Conservation (phyloP, 768 basidiomycete genomes). For the Hericium rajendrae region DNA sequence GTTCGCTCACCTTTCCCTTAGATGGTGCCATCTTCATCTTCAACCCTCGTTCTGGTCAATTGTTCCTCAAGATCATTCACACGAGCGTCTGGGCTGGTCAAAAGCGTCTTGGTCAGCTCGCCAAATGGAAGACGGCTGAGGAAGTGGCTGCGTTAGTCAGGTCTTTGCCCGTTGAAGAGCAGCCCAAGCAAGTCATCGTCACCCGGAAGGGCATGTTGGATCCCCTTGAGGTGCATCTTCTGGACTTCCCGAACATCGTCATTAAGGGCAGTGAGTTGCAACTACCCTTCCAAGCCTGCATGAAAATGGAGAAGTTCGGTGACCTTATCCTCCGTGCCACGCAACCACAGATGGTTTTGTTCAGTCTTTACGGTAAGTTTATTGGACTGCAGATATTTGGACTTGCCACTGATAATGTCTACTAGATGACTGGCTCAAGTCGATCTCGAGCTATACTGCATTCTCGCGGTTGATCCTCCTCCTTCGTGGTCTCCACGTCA, state of each 20-base stretch:
- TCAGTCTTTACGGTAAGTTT: slow-evolving; percentile 80
- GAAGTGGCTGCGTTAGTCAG: slow-evolving; percentile 98
- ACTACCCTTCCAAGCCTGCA: slow-evolving; percentile 97
- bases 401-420: slow-evolving; percentile 3
- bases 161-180: slow-evolving; percentile 98
- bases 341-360: slow-evolving; percentile 98
- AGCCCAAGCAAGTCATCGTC: slow-evolving; percentile 99
- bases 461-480: slow-evolving; percentile 98
- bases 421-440: slow-evolving; percentile 95
- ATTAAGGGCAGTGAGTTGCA: slow-evolving; percentile 99
- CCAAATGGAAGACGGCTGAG: slow-evolving; percentile 99
- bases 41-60: slow-evolving; percentile 95
- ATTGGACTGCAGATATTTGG: background rate
- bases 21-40: slow-evolving; percentile 98
- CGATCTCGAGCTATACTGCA: slow-evolving; percentile 96
- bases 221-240: slow-evolving; percentile 93
- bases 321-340: slow-evolving; percentile 94
- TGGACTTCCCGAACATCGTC: slow-evolving; percentile 99
- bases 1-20: slow-evolving; percentile 19
- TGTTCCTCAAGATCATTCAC: slow-evolving; percentile 98
- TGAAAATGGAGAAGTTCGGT: slow-evolving; percentile 99
- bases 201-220: slow-evolving; percentile 99
- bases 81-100: slow-evolving; percentile 99
- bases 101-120: slow-evolving; percentile 97
- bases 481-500: slow-evolving; percentile 94